These are phyloP conservation scores for Fusarium torulosum DNA, from an alignment of 2,329 filamentous ascomycete species.

Conservation along the genomic window DNA sequence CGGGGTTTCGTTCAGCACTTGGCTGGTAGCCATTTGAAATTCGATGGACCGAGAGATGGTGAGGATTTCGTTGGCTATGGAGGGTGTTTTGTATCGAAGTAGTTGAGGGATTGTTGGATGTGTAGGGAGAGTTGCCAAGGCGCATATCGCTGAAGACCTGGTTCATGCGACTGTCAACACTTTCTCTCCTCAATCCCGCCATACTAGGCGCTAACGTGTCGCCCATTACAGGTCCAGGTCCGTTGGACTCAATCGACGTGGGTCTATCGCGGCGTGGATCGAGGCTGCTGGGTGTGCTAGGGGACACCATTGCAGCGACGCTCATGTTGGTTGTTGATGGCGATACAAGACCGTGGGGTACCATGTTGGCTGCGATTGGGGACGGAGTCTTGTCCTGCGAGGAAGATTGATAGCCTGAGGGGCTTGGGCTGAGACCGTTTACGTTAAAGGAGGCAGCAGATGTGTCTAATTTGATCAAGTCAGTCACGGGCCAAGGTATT, in stretches of 20 bases:
- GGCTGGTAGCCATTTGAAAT: slow-evolving; percentile 76
- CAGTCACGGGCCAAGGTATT: slow-evolving; percentile 35
- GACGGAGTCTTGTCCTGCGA: slow-evolving; percentile 73
- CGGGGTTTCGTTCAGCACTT: slow-evolving; percentile 68
- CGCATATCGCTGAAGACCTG: slow-evolving; percentile 77
- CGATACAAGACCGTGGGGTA: slow-evolving; percentile 67
- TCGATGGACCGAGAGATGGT: slow-evolving; percentile 66
- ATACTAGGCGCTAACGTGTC: slow-evolving; percentile 58
- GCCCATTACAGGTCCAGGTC: slow-evolving; percentile 50
- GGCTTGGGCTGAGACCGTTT: slow-evolving; percentile 57
- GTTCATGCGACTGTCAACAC: slow-evolving; percentile 83
- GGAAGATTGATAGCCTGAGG: slow-evolving; percentile 62
- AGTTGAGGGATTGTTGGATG: slow-evolving; percentile 81
- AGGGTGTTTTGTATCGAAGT: slow-evolving; percentile 79
- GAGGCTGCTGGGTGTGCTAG: slow-evolving; percentile 61
- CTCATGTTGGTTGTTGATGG: slow-evolving; percentile 72
- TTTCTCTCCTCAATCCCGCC: slow-evolving; percentile 73
- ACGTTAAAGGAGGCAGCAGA: slow-evolving; percentile 56
- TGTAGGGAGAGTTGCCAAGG: slow-evolving; percentile 76
- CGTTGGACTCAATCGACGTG: slow-evolving; percentile 53
- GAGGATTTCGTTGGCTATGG: slow-evolving; percentile 74
- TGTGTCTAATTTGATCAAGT: slow-evolving; percentile 50
- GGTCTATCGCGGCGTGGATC: slow-evolving; percentile 60
- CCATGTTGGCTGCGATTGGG: slow-evolving; percentile 64
- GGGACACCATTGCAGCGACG: slow-evolving; percentile 74